Percentiles rank a stretch among this genome's conserved stretches.
These are phyloP conservation scores for Dactylellina haptotyla DNA, from an alignment of 2,329 filamentous ascomycete genomes.

Conservation along the genomic window DNA sequence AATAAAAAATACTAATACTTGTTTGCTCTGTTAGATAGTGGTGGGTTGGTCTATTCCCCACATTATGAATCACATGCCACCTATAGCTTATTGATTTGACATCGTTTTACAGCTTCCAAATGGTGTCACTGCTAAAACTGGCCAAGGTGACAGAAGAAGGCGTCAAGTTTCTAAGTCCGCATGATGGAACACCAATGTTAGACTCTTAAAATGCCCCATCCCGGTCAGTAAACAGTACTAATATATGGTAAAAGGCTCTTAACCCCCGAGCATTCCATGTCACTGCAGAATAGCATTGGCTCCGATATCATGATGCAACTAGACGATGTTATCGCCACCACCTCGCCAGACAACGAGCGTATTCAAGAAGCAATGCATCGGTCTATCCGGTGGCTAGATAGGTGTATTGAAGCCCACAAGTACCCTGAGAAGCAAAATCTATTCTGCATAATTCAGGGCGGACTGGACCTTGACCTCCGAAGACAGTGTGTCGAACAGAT, in stretches of 20 bases:
- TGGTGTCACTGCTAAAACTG: conserved; percentile 94
- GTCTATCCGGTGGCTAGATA: conserved; percentile 93
- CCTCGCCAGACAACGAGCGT: conserved; percentile 84
- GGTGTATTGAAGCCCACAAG: conserved; percentile 89
- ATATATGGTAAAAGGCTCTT: conserved; percentile 71
- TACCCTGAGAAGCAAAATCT: conserved; percentile 84
- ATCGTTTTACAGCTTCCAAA: conserved; percentile 81
- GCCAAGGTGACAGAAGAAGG: conserved; percentile 95
- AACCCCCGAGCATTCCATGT: conserved; percentile 96
- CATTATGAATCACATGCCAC: conserved; percentile 22
- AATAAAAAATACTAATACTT: conserved; percentile 27
- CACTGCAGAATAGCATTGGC: conserved; percentile 94
- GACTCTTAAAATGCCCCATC: neutral
- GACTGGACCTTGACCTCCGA: conserved; percentile 86
- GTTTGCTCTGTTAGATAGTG: conserved; percentile 67
- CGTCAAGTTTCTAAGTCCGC: conserved; percentile 93
- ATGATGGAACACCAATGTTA: conserved; percentile 91
- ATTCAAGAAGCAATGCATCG: conserved; percentile 96
- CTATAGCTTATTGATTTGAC: neutral
- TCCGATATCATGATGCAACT: conserved; percentile 99
- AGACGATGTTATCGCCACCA: conserved; percentile 96
- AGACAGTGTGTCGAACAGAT: conserved; percentile 85
- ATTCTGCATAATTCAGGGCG: conserved; percentile 98
- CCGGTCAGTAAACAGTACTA: neutral
- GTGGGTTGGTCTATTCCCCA: conserved; percentile 67